Conservation (phyloP, 2,329 filamentous ascomycete species). For the Aspergillus tanneri region DNA sequence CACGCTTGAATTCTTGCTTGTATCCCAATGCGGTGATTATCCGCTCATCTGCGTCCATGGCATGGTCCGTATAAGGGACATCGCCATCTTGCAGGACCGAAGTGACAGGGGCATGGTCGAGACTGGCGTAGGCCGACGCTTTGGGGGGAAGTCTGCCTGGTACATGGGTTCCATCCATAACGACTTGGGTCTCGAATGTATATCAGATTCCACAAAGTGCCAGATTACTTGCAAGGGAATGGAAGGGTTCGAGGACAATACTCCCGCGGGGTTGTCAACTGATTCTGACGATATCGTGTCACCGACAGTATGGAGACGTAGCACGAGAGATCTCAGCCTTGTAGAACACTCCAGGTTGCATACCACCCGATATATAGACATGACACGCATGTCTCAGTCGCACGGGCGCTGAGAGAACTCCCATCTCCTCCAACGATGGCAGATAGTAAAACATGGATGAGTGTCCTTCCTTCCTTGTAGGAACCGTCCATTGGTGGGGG, state of each 20-base stretch:
- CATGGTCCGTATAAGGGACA: slow-evolving; percentile 35
- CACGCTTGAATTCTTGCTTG: slow-evolving; percentile 65
- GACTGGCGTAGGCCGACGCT: slow-evolving; percentile 19
- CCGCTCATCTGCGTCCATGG: slow-evolving; percentile 42
- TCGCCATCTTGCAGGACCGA: slow-evolving; percentile 40
- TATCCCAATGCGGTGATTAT: slow-evolving; percentile 49
- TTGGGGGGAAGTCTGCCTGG: slow-evolving; percentile 12
- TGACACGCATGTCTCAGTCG: neutral
- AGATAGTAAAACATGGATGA: neutral
- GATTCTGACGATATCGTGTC: neutral
- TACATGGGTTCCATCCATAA: neutral
- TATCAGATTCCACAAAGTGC: neutral
- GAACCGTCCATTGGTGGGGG: neutral
- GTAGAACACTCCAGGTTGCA: neutral
- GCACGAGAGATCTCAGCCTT: neutral
- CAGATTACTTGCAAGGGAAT: neutral
- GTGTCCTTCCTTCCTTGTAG: neutral
- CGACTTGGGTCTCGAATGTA: no score
- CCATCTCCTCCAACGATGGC: no score
- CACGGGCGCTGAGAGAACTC: no score
- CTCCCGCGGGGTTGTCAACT: neutral
- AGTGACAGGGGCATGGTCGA: slow-evolving; percentile 36
- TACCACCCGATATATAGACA: neutral
- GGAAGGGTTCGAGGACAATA: neutral
- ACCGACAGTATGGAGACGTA: neutral